Evolutionary conservation across 2,329 filamentous ascomycete genomes (phyloP).

Genomic region (Biscogniauxia marginata): DNA sequence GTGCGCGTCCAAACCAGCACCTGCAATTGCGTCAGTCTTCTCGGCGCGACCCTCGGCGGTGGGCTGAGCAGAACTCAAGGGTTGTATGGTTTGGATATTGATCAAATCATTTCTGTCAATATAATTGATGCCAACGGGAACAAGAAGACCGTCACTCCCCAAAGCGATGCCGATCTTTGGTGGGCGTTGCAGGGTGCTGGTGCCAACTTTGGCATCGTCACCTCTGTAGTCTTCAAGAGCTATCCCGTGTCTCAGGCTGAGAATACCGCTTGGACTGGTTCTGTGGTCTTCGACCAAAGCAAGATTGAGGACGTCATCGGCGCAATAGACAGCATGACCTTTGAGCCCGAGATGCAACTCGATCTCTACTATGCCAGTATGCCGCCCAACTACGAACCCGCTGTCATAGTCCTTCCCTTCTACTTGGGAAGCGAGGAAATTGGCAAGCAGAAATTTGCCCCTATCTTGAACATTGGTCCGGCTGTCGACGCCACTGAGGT

Average conservation of each 20-base stretch:
- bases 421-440: conserved; percentile 34
- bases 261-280: conserved; percentile 26
- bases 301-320: conserved; percentile 34
- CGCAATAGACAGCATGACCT: conserved; percentile 35
- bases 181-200: conserved; percentile 51
- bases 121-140: conserved; percentile 29
- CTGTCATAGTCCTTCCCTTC: conserved; percentile 31
- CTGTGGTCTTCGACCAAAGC: conserved; percentile 22
- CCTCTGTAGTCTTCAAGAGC: conserved; percentile 44
- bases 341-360: conserved; percentile 36
- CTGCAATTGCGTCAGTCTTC: conserved; percentile 28
- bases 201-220: conserved; percentile 49
- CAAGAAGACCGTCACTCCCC: conserved; percentile 22
- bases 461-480: conserved; percentile 35
- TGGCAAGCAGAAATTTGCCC: conserved; percentile 33
- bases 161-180: conserved; percentile 39
- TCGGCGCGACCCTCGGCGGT: conserved; percentile 22
- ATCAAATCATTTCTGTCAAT: conserved; percentile 34
- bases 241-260: conserved; percentile 31
- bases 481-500: conserved; percentile 25
- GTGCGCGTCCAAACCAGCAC: conserved; percentile 23
- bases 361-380: conserved; percentile 34
- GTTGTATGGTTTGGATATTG: conserved; percentile 25
- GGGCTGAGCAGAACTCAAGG: conserved; percentile 19
- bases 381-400: no score